Evolutionary conservation across 768 basidiomycete genomes (phyloP).

Genomic region (Trametes punicea): DNA sequence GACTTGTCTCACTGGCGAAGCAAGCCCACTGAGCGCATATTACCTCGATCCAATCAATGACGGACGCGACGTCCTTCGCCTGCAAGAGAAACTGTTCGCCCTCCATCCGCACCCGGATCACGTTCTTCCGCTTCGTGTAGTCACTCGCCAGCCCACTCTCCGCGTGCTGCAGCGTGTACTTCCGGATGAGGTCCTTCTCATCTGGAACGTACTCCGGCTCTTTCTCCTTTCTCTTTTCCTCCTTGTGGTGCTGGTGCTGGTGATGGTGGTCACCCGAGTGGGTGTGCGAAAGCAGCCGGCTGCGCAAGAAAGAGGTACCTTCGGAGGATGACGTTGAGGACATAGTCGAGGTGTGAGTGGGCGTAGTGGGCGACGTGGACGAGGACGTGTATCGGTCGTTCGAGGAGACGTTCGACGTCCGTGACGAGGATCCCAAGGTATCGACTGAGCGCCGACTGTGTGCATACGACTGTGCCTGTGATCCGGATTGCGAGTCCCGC

Average conservation of each 20-base stretch:
- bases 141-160: slow-evolving; percentile 96
- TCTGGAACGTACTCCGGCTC: slow-evolving; percentile 32
- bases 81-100: slow-evolving; percentile 97
- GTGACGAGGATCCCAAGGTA: slow-evolving; percentile 12
- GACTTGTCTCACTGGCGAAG: too few species aligned
- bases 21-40: too few species aligned
- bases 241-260: slow-evolving; percentile 3
- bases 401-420: slow-evolving; percentile 15
- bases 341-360: slow-evolving; percentile 1
- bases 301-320: slow-evolving; percentile 17
- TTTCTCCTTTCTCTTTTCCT: slow-evolving; percentile 8
- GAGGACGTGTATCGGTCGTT: background rate
- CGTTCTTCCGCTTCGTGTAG: slow-evolving; percentile 90
- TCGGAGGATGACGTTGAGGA: slow-evolving; percentile 6
- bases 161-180: slow-evolving; percentile 83
- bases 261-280: slow-evolving; percentile 15
- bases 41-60: slow-evolving; percentile 97
- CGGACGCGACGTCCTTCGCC: slow-evolving; percentile 74
- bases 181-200: slow-evolving; percentile 52
- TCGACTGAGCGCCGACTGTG: slow-evolving; percentile 15
- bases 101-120: slow-evolving; percentile 86
- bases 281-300: slow-evolving; percentile 8
- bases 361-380: background rate
- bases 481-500: slow-evolving; percentile 2
- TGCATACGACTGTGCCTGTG: slow-evolving; percentile 3